phyloP scores from a whole-genome alignment of 1,139 yeast genomes.

The Candida sojae region DNA sequence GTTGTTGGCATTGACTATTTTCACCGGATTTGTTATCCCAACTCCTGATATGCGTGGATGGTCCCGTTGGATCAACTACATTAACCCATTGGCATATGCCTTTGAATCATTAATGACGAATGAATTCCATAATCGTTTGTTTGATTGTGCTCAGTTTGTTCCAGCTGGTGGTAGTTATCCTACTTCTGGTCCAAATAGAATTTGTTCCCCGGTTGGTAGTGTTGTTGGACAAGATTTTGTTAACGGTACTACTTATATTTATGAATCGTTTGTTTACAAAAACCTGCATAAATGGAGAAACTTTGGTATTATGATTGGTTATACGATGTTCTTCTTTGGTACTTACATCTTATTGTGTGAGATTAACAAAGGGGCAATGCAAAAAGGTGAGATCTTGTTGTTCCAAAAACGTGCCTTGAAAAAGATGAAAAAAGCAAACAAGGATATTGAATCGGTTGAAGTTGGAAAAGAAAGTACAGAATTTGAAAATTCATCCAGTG shows the following conservation, averaged over 20 bases:
- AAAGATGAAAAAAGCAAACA: conserved; percentile 5
- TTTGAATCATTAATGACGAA: conserved; percentile 58
- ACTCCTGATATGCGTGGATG: conserved; percentile 60
- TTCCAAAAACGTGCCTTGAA: conserved; percentile 31
- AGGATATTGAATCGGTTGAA: conserved; percentile 10
- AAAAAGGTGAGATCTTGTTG: conserved; percentile 79
- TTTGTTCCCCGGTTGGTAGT: conserved; percentile 69
- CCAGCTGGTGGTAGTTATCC: conserved; percentile 51
- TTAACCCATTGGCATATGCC: conserved; percentile 58
- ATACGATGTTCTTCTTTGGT: conserved; percentile 51
- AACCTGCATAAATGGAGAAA: conserved; percentile 79
- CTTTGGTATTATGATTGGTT: conserved; percentile 68
- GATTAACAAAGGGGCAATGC: conserved; percentile 71
- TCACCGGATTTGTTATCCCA: conserved; percentile 62
- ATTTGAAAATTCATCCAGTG: conserved; percentile 20
- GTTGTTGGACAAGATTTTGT: conserved; percentile 55
- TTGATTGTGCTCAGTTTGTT: conserved; percentile 49
- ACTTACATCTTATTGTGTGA: conserved; percentile 62
- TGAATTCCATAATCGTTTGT: conserved; percentile 51
- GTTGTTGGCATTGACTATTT: conserved; percentile 54
- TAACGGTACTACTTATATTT: conserved; percentile 58
- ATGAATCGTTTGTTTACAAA: conserved; percentile 45
- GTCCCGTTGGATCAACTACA: conserved; percentile 62
- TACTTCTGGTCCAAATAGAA: conserved; percentile 22
- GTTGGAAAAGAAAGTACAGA: conserved; percentile 7